phyloP scores from a whole-genome alignment of 2,329 filamentous ascomycete species.

The Macrophomina tecta region DNA sequence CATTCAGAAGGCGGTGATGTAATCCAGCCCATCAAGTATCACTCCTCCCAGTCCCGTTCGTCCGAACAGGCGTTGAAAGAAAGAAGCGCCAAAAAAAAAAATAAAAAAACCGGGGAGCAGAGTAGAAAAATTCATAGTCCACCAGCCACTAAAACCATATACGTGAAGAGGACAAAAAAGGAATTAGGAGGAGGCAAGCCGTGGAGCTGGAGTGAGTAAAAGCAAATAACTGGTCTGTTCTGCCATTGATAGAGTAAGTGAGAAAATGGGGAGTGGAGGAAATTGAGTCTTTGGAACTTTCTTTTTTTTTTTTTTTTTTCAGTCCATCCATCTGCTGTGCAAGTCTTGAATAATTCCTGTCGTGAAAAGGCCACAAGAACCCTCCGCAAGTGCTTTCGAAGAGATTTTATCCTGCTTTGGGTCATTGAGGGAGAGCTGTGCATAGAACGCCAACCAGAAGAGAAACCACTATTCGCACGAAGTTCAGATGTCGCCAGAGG shows the following conservation, averaged over 20 bases:
- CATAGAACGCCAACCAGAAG: not conserved
- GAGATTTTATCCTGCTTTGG: not conserved
- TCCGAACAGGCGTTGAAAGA: too few species aligned
- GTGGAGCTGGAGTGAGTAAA: not conserved
- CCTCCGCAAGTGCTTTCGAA: not conserved
- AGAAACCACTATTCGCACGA: not conserved
- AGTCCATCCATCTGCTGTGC: not conserved
- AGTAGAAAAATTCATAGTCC: not conserved
- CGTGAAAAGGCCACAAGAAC: too few species aligned
- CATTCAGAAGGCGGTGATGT: too few species aligned
- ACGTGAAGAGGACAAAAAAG: not conserved
- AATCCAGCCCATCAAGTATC: not conserved
- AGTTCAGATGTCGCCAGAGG: not conserved
- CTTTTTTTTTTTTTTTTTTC: not conserved
- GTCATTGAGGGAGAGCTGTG: not conserved
- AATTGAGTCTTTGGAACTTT: not conserved
- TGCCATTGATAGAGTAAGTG: not conserved
- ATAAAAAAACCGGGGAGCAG: not conserved
- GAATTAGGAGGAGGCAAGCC: not conserved
- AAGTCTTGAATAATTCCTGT: not conserved
- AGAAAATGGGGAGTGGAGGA: not conserved
- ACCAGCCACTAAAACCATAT: not conserved
- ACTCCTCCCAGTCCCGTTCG: not conserved
- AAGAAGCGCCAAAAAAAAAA: not conserved
- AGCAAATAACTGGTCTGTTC: not conserved